Conservation (phyloP, 495 filamentous ascomycete genomes). For the Penicillium chermesinum region DNA sequence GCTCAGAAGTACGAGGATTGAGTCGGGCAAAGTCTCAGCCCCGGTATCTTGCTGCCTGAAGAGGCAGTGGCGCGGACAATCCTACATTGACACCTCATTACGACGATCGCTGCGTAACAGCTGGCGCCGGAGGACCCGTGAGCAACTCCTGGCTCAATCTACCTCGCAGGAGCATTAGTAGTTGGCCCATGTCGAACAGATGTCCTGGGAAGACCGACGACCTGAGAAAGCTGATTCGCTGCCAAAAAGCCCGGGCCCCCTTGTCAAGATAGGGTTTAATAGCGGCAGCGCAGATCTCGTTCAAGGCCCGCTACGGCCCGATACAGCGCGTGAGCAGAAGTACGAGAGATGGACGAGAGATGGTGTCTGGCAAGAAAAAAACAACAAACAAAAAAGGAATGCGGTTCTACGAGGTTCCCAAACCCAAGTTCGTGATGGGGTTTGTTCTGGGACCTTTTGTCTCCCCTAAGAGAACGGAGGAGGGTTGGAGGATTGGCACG, state of each 20-base stretch:
- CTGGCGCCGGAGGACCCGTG: neutral
- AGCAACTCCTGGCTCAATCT: neutral
- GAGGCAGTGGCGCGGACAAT: neutral
- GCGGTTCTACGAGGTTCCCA: neutral
- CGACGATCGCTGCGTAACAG: conserved; percentile 2
- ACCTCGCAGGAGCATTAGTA: neutral
- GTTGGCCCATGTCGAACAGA: too few relatives aligned
- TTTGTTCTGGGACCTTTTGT: too few relatives aligned
- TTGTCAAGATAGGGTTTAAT: neutral
- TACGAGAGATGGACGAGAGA: too few relatives aligned
- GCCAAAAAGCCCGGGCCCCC: neutral
- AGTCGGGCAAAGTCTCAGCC: too few relatives aligned
- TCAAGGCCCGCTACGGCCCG: neutral
- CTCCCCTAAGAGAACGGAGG: too few relatives aligned
- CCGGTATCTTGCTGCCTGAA: neutral
- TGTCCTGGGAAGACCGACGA: too few relatives aligned
- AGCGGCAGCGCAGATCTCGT: neutral
- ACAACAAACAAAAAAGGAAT: too few relatives aligned
- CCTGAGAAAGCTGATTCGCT: too few relatives aligned
- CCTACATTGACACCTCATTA: neutral
- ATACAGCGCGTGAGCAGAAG: neutral
- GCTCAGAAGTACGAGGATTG: too few relatives aligned
- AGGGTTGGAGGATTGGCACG: too few relatives aligned
- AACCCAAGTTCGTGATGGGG: too few relatives aligned
- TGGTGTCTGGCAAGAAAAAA: too few relatives aligned